Percentiles rank a stretch among this genome's conserved stretches.
Conservation (phyloP, 2,329 filamentous ascomycete genomes). For the Trichoderma oligosporum region DNA sequence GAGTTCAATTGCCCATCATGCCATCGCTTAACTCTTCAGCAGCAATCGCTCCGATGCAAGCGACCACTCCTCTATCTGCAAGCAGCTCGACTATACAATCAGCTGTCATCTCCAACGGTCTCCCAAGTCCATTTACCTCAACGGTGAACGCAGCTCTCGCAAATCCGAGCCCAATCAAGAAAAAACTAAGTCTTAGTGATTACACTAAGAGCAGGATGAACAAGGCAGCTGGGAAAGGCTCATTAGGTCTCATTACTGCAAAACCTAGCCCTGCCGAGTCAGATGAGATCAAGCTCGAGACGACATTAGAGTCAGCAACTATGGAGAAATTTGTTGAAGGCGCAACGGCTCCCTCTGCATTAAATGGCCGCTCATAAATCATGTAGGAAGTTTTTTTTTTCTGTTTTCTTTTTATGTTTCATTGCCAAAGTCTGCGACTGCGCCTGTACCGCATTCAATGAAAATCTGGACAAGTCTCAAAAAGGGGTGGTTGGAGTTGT, state of each 20-base stretch:
- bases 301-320: constrained; percentile 31
- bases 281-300: constrained; percentile 37
- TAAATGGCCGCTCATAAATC: constrained; percentile 29
- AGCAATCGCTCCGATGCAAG: constrained; percentile 33
- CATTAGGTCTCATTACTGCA: constrained; percentile 26
- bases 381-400: constrained; percentile 27
- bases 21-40: constrained; percentile 46
- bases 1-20: constrained; percentile 55
- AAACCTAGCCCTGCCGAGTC: constrained; percentile 36
- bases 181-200: constrained; percentile 64
- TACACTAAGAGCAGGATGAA: constrained; percentile 59
- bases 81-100: constrained; percentile 46
- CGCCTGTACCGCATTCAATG: constrained; percentile 21
- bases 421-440: neutral
- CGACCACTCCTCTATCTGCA: constrained; percentile 47
- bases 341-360: constrained; percentile 22
- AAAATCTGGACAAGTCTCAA: constrained; percentile 26
- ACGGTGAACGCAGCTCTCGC: constrained; percentile 43
- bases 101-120: constrained; percentile 44
- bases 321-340: constrained; percentile 30
- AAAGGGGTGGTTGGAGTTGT: constrained; percentile 29
- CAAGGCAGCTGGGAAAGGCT: constrained; percentile 45
- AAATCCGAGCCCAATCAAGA: constrained; percentile 59
- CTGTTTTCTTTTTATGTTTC: constrained; percentile 21
- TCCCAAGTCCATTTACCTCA: constrained; percentile 43